Base-by-base conservation (phyloP, 768 basidiomycete species). In the Trametes elegans region DNA sequence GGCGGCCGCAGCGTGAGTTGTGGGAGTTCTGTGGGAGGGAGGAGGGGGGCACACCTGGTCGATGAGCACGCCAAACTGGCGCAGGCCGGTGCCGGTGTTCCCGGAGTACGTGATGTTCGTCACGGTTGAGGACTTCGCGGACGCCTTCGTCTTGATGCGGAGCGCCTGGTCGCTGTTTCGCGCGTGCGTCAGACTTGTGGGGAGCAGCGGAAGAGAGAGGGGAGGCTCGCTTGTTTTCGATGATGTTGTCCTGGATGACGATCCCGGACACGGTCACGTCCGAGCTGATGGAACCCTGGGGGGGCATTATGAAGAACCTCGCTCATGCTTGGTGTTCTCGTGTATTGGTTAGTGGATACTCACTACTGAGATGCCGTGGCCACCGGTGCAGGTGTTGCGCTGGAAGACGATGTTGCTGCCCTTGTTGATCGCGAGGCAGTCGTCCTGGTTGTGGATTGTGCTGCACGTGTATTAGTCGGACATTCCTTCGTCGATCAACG, bases 351-450 rank as follows among this genome's bases (percentile, higher is more conserved):
- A 10, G n/a, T n/a, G 19, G n/a, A 27, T 23, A 46, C 65, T 13
- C 53, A 72, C 74, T 24, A 87, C 74, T 4, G 82, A 84, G 57
- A 85, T 80, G 26, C 87, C 85, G 44, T 89, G 86, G 3, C 87
- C 85, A 24, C 75, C 74, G 3, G 70, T 67, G 68, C 86, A 87
- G 21, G 65, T 65, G 64, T 85, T 70, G 23, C 77, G 64, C 49
- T 70, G 69, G 70, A 87, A 67, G 48, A 67, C 57, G 36, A 70
- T 67, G 61, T 68, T 70, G 43, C 61, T 64, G 14, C 76, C 76
- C 19, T 49, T 53, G 61, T 75, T 76, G 60, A 80, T 73, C 18
- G 86, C 82, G 23, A 88, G 69, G 63, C 84, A 87, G 61, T 88
- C 85, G 54, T 88, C 69, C 48, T 70, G 69, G 55, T 70, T 70